Percentiles rank a stretch among this genome's conserved stretches.
Conservation (phyloP, 2,329 filamentous ascomycete genomes). For the Myriosclerotinia scirpicola region DNA sequence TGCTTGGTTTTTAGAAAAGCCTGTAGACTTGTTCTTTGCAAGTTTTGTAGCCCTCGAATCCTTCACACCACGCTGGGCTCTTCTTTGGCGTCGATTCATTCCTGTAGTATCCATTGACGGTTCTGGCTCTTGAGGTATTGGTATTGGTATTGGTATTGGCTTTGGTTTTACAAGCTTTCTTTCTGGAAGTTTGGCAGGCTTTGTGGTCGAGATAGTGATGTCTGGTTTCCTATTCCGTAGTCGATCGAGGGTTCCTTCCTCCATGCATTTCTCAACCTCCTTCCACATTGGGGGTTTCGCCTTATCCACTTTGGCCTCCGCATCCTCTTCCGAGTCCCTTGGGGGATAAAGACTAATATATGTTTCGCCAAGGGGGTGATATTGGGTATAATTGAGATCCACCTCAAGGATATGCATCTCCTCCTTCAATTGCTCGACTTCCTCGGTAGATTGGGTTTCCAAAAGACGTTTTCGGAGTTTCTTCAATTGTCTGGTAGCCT, state of each 20-base stretch:
- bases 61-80: slow-evolving; percentile 31
- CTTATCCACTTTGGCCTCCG: slow-evolving; percentile 36
- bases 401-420: slow-evolving; percentile 69
- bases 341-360: slow-evolving; percentile 66
- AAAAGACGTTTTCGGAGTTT: slow-evolving; percentile 60
- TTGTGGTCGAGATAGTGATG: slow-evolving; percentile 25
- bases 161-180: slow-evolving; percentile 31
- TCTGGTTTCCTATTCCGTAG: slow-evolving; percentile 34
- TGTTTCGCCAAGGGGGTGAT: slow-evolving; percentile 67
- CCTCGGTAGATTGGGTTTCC: slow-evolving; percentile 51
- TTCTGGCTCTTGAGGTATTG: slow-evolving; percentile 13
- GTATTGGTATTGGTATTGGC: slow-evolving; percentile 16
- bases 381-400: slow-evolving; percentile 73
- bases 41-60: slow-evolving; percentile 25
- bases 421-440: slow-evolving; percentile 52
- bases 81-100: slow-evolving; percentile 39
- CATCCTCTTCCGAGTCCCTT: slow-evolving; percentile 42
- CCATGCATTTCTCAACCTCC: slow-evolving; percentile 63
- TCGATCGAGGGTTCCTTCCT: slow-evolving; percentile 47
- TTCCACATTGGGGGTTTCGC: slow-evolving; percentile 61
- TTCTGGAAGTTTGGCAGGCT: slow-evolving; percentile 26
- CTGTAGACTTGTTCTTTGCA: slow-evolving; percentile 36
- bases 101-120: slow-evolving; percentile 35
- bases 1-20: slow-evolving; percentile 36
- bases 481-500: slow-evolving; percentile 66